These are phyloP conservation scores for Acer campestre DNA, from an alignment of 345 rosid genomes.

Conservation along the genomic window DNA sequence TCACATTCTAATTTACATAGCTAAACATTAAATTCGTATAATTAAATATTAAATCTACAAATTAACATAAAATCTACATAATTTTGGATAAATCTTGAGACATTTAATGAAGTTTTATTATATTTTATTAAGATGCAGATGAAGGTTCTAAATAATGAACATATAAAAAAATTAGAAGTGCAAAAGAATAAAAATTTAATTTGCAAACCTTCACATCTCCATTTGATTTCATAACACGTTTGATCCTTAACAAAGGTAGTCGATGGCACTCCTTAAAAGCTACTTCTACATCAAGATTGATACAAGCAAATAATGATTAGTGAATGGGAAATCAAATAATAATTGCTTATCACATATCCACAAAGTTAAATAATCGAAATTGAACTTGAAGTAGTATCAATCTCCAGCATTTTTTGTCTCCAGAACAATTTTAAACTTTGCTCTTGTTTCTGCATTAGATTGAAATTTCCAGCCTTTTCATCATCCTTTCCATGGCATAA, in stretches of 20 bases:
- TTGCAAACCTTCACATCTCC: slow-evolving; percentile 29
- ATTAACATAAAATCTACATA: neutral
- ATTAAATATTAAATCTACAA: neutral
- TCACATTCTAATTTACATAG: too few relatives aligned
- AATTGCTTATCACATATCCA: neutral
- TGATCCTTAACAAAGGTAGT: slow-evolving; percentile 31
- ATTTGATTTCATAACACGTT: slow-evolving; percentile 29
- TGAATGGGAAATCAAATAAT: neutral
- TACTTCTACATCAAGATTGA: neutral
- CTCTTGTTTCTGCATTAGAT: neutral
- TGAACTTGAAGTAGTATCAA: neutral
- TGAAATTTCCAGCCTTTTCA: neutral
- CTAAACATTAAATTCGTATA: too few relatives aligned
- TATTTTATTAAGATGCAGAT: neutral
- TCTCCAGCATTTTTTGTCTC: neutral
- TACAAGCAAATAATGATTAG: neutral
- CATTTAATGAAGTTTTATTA: too few relatives aligned
- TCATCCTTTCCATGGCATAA: neutral
- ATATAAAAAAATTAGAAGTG: neutral
- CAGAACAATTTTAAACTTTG: slow-evolving; percentile 1
- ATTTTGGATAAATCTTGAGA: neutral
- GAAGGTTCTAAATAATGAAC: neutral
- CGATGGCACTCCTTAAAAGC: neutral
- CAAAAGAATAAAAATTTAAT: neutral
- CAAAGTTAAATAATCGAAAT: neutral